phyloP scores from a whole-genome alignment of 192 early-diverging fungal genomes.

The Glomus cerebriforme region DNA sequence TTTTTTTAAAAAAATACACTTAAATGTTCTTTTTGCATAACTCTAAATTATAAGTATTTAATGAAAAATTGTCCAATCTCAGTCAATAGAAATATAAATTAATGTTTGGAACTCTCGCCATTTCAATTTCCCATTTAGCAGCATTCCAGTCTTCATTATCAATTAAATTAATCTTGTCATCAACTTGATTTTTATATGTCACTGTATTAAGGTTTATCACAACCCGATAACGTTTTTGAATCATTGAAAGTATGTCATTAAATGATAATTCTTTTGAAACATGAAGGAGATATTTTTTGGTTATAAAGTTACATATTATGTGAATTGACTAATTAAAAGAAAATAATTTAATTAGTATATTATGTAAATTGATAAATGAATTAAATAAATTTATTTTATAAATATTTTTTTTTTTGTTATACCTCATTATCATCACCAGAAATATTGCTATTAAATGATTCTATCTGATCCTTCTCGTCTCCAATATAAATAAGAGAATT shows the following conservation, averaged over 20 bases:
- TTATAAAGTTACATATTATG: not conserved
- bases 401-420: too few relatives aligned
- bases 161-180: constrained; percentile 12
- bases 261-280: not conserved
- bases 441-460: not conserved
- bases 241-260: not conserved
- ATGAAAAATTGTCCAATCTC: too few relatives aligned
- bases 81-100: not conserved
- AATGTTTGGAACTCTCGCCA: not conserved
- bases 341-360: too few relatives aligned
- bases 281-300: not conserved
- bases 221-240: not conserved
- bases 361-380: too few relatives aligned
- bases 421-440: not conserved
- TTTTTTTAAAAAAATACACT: too few relatives aligned
- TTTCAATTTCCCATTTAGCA: constrained; percentile 9
- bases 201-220: not conserved
- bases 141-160: constrained; percentile 26
- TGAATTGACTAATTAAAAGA: not conserved
- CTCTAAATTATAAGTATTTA: too few relatives aligned
- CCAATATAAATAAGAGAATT: not conserved
- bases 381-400: too few relatives aligned
- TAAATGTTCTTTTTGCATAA: too few relatives aligned
- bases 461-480: not conserved
- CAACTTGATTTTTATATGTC: not conserved